phyloP scores from a whole-genome alignment of 192 early-diverging fungal species.

The Allomyces javanicus region DNA sequence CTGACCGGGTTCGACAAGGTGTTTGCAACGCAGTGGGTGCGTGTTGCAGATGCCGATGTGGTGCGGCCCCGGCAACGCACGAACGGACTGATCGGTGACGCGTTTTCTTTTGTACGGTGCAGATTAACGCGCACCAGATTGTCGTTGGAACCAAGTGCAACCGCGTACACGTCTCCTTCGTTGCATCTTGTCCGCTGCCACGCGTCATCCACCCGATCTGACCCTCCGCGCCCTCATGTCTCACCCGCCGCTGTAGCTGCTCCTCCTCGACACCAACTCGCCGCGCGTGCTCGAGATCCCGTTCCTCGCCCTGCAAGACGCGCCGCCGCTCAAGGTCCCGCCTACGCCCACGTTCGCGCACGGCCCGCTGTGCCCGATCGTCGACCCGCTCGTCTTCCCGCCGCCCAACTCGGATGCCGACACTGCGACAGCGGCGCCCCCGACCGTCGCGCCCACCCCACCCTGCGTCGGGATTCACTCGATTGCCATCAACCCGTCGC shows the following conservation, averaged over 20 bases:
- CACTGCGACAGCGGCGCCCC: no score
- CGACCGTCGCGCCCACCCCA: no score
- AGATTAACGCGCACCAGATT: neutral
- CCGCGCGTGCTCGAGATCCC: no score
- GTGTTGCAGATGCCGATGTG: neutral
- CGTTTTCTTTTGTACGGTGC: neutral
- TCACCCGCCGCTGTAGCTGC: no score
- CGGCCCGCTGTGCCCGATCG: no score
- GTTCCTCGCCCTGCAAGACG: no score
- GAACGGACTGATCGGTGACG: neutral
- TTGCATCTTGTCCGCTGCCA: neutral
- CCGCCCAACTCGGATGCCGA: no score
- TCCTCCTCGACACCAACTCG: no score
- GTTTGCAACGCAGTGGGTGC: neutral
- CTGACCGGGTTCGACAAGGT: neutral
- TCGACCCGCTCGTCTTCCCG: no score
- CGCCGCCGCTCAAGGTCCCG: no score
- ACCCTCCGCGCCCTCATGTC: no score
- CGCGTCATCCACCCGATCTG: neutral
- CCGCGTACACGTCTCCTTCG: neutral
- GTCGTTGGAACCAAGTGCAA: neutral
- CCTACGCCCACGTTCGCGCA: no score
- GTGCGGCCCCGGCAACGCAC: neutral
- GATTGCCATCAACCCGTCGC: conserved; percentile 22
- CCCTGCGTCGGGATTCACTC: conserved; percentile 18